Evolutionary conservation across 768 basidiomycete species (phyloP).

Genomic region (Strobilomyces dryophilus): DNA sequence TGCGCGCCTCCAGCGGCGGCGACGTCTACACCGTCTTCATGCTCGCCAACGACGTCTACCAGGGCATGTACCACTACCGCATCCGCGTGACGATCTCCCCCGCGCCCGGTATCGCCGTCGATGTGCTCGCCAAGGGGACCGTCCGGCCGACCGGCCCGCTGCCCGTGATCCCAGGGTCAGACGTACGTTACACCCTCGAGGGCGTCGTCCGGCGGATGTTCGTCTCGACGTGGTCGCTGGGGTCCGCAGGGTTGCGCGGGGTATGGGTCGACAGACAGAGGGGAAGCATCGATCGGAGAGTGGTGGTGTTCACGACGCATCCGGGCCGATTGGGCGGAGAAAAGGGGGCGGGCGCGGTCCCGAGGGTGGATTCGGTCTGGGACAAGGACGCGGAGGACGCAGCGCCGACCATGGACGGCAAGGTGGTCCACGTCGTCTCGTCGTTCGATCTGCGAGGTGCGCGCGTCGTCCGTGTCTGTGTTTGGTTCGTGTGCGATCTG

Average conservation of each 20-base stretch:
- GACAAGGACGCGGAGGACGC: background rate
- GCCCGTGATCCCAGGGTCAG: background rate
- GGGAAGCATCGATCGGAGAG: conserved; percentile 13
- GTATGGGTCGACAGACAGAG: conserved; percentile 22
- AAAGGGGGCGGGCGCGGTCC: background rate
- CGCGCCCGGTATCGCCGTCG: conserved; percentile 36
- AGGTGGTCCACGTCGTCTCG: conserved; percentile 11
- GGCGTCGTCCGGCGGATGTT: conserved; percentile 7
- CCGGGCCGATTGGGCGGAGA: conserved; percentile 5
- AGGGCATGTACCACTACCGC: conserved; percentile 49
- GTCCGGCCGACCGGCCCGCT: background rate
- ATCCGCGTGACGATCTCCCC: conserved; percentile 30
- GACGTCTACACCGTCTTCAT: conserved; percentile 36
- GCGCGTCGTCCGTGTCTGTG: background rate
- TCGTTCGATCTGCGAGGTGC: conserved; percentile 31
- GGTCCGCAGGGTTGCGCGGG: conserved; percentile 20
- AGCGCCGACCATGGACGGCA: conserved; percentile 9
- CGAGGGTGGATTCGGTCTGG: background rate
- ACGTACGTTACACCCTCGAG: background rate
- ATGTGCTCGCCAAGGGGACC: conserved; percentile 29
- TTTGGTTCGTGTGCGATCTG: background rate
- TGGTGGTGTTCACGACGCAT: conserved; percentile 22
- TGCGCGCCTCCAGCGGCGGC: conserved; percentile 39
- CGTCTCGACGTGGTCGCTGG: conserved; percentile 16
- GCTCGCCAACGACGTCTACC: conserved; percentile 39